phyloP scores from a whole-genome alignment of 352 stramenopile genomes.

The Globisporangium radiosum region DNA sequence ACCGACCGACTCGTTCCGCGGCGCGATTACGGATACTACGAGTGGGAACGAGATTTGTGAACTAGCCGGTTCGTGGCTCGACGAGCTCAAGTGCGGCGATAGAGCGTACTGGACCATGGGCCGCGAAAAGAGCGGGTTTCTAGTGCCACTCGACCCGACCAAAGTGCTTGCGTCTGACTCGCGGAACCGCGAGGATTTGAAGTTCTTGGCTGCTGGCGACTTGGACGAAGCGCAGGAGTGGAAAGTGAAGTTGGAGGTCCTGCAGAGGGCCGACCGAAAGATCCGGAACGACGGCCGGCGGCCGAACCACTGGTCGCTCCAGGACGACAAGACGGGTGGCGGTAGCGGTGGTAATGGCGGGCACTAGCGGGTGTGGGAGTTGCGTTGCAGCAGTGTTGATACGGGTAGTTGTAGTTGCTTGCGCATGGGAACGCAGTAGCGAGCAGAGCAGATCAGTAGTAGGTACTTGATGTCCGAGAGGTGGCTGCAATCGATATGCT shows the following conservation, averaged over 20 bases:
- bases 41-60: constrained; percentile 60
- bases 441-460: too few relatives aligned
- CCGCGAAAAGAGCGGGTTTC: constrained; percentile 50
- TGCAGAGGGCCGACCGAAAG: constrained; percentile 76
- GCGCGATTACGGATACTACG: constrained; percentile 60
- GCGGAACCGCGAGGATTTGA: constrained; percentile 62
- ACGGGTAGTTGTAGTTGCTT: too few relatives aligned
- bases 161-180: constrained; percentile 71
- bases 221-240: constrained; percentile 79
- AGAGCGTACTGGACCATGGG: constrained; percentile 70
- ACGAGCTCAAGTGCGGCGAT: constrained; percentile 62
- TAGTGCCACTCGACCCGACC: constrained; percentile 44
- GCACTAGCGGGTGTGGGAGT: too few relatives aligned
- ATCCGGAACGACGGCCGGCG: constrained; percentile 63
- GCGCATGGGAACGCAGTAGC: too few relatives aligned
- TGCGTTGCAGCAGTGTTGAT: too few relatives aligned
- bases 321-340: constrained; percentile 23
- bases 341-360: not conserved
- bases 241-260: constrained; percentile 77
- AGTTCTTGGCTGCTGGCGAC: constrained; percentile 57
- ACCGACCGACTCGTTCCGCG: constrained; percentile 65
- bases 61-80: constrained; percentile 71
- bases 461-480: too few relatives aligned
- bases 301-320: constrained; percentile 71
- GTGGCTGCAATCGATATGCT: too few relatives aligned